Evolutionary conservation across 805 yeast species (phyloP).

Genomic region (Kuraishia cidri): DNA sequence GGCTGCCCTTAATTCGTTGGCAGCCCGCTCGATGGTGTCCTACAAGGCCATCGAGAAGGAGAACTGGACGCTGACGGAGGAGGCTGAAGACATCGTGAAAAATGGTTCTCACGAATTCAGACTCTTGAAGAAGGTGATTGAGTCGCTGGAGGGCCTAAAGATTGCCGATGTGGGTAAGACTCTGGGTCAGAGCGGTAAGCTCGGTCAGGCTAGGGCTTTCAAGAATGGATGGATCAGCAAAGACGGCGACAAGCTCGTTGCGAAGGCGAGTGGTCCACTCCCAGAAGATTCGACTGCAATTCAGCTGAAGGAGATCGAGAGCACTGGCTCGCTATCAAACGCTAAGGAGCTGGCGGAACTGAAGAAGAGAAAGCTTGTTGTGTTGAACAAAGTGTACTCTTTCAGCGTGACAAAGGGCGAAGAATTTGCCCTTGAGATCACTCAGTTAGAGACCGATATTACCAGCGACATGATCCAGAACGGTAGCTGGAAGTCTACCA

Average conservation of each 20-base stretch:
- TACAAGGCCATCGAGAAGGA: constrained; percentile 71
- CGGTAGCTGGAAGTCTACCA: constrained; percentile 74
- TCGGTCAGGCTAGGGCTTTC: constrained; percentile 97
- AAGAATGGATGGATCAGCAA: constrained; percentile 94
- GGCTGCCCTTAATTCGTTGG: constrained; percentile 79
- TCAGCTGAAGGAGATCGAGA: constrained; percentile 48
- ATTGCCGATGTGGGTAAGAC: constrained; percentile 65
- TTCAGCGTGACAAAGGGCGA: constrained; percentile 73
- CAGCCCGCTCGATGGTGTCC: constrained; percentile 73
- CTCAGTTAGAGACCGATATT: constrained; percentile 82
- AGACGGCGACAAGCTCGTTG: constrained; percentile 70
- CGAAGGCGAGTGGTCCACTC: constrained; percentile 40
- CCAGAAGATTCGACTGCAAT: constrained; percentile 64
- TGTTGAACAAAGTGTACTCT: constrained; percentile 63
- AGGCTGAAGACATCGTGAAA: constrained; percentile 70
- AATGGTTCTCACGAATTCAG: constrained; percentile 90
- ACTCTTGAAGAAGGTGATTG: constrained; percentile 64
- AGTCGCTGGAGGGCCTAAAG: constrained; percentile 70
- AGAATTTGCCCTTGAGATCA: constrained; percentile 75
- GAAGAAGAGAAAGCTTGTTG: constrained; percentile 86
- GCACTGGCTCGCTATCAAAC: constrained; percentile 47
- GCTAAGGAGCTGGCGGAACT: constrained; percentile 71
- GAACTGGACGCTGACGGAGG: constrained; percentile 64
- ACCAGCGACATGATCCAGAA: constrained; percentile 86
- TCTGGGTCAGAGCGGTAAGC: constrained; percentile 76